Evolutionary conservation across 352 stramenopile genomes (phyloP), one percentile per base, ranked within the genome.

Genomic region (Globisporangium perplexum): DNA sequence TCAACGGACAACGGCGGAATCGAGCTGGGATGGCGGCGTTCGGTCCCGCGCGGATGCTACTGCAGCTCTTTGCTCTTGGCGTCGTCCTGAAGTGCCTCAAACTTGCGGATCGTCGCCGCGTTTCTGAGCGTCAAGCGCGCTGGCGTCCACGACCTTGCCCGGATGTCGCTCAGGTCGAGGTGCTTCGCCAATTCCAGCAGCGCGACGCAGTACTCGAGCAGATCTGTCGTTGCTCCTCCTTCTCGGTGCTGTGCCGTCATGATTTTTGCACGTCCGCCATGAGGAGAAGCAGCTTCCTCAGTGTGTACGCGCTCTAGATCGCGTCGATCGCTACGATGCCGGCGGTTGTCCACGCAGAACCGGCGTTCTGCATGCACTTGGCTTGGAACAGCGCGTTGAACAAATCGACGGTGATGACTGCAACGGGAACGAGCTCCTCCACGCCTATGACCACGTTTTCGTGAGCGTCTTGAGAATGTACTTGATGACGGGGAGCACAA

Each of bases 361-460:
- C 39, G 7, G 41, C 18, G 41, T 18, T 57, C 30, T 74, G 65
- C 4, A 53, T 59, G 12, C 63, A 65, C 22, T 66, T 57, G 12
- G 51, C 26, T 11, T 57, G 39, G 43, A 50, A 57, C 17, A 57
- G 39, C 7, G 51, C 41, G 41, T 48, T 57, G 41, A 50, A 57
- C 18, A 50, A 7, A 23, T 57, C 51, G 41, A 57, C 28, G 0
- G 41, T 26, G 2, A 31, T 43, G 0, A 17, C 26, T 3, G 31
- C 8, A 1, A 39, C 17, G 0, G 41, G 26, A 7, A 44, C 41
- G 4, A 44, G 39, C n/a, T 57, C 51, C 1, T 42, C 36, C 10
- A 70, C 63, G 7, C 12, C 42, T 2, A 50, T 1, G 7, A 50
- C 12, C 7, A 7, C 14, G n/a, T n/a, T n/a, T 7, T 14, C 18